Percentiles rank a stretch among this genome's conserved stretches.
Evolutionary conservation across 2,329 filamentous ascomycete genomes (phyloP).

Genomic region (Xylaria hypoxylon): DNA sequence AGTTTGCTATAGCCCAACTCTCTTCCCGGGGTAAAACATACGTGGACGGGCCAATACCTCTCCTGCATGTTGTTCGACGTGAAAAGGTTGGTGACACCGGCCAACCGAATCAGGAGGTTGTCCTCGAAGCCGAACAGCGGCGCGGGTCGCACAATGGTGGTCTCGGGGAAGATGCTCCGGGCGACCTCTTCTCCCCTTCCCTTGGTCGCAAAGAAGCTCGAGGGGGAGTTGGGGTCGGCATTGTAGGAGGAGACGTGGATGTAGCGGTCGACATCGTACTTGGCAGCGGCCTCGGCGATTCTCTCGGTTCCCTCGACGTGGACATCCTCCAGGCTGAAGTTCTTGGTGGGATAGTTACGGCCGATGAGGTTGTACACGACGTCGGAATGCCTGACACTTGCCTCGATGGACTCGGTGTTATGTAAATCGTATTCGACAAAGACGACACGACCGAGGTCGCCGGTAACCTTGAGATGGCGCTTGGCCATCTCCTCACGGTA

Average conservation of each 20-base stretch:
- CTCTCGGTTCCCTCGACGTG: conserved; percentile 92
- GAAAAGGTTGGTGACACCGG: conserved; percentile 81
- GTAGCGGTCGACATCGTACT: conserved; percentile 97
- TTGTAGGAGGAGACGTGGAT: conserved; percentile 98
- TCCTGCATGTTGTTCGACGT: conserved; percentile 95
- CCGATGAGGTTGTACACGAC: conserved; percentile 97
- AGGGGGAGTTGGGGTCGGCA: conserved; percentile 80
- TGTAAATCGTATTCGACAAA: conserved; percentile 96
- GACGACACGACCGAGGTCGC: conserved; percentile 88
- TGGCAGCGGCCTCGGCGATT: conserved; percentile 93
- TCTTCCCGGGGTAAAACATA: conserved; percentile 56
- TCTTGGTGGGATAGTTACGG: conserved; percentile 96
- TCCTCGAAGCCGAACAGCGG: conserved; percentile 97
- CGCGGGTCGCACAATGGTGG: conserved; percentile 93
- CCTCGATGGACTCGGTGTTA: conserved; percentile 95
- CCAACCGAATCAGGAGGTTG: conserved; percentile 86
- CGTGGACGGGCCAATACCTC: conserved; percentile 90
- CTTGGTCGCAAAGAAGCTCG: conserved; percentile 94
- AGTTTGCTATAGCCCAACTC: conserved; percentile 13
- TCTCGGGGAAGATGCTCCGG: conserved; percentile 92
- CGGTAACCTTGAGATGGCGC: conserved; percentile 94
- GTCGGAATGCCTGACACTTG: conserved; percentile 95
- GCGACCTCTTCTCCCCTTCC: conserved; percentile 84
- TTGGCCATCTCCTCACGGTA: conserved; percentile 98
- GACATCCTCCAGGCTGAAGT: conserved; percentile 92